Percentiles rank a stretch among this genome's conserved stretches.
Evolutionary conservation across 139 green algal species (phyloP).

Genomic region (Nannochloris sp.): DNA sequence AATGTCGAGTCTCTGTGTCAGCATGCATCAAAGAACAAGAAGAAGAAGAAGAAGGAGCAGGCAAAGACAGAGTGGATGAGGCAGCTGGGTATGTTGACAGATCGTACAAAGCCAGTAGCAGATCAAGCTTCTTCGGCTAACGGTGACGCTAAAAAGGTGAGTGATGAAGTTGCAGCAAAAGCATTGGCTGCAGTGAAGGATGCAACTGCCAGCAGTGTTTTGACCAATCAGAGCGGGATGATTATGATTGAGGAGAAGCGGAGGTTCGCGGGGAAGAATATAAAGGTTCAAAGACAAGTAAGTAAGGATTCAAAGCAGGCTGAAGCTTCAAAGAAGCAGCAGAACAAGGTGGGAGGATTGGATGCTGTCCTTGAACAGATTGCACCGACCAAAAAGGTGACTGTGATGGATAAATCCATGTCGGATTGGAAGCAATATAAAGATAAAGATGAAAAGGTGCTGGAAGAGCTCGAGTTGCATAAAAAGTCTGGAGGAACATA

Average conservation of each 20-base stretch:
- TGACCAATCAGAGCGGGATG: constrained; percentile 15
- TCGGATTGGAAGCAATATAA: constrained; percentile 78
- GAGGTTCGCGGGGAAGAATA: constrained; percentile 72
- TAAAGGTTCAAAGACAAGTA: constrained; percentile 49
- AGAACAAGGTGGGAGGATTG: constrained; percentile 19
- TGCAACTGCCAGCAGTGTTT: constrained; percentile 13
- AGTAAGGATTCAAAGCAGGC: constrained; percentile 51
- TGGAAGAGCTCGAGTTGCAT: constrained; percentile 78
- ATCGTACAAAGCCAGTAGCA: constrained; percentile 5
- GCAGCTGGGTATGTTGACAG: constrained; percentile 24
- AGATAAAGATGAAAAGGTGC: constrained; percentile 42
- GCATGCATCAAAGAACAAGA: constrained; percentile 1
- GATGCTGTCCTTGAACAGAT: constrained; percentile 38
- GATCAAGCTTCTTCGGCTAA: background rate
- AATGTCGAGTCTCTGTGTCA: constrained; percentile 13
- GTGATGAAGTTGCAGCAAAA: background rate
- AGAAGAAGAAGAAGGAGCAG: constrained; percentile 1
- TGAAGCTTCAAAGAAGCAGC: constrained; percentile 21
- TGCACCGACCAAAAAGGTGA: constrained; percentile 42
- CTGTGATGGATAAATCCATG: constrained; percentile 80
- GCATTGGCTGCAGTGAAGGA: background rate
- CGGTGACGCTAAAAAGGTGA: background rate
- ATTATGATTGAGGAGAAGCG: constrained; percentile 34
- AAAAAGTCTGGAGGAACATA: constrained; percentile 58
- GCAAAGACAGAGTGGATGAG: constrained; percentile 23